Percentiles rank a stretch among this genome's conserved stretches.
Conservation (phyloP, 1,284 basidiomycete species). For the Ustanciosporium gigantosporum region DNA sequence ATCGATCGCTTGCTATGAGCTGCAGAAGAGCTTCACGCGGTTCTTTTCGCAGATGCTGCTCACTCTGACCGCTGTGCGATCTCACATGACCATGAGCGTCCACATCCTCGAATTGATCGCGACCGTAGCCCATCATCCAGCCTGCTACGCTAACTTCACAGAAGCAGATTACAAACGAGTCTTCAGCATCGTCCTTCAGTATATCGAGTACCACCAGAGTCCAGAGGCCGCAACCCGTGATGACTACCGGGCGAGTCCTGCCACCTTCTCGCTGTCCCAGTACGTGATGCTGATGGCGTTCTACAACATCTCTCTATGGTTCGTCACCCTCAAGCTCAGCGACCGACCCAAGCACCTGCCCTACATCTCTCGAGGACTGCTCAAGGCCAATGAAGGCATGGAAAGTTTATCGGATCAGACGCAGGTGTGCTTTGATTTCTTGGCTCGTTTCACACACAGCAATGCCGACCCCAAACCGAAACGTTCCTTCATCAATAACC, state of each 20-base stretch:
- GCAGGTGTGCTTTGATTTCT: slow-evolving; percentile 97
- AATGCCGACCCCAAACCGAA: slow-evolving; percentile 90
- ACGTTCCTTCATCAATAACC: slow-evolving; percentile 75
- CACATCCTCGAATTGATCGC: slow-evolving; percentile 93
- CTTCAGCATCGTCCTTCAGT: slow-evolving; percentile 91
- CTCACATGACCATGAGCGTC: slow-evolving; percentile 87
- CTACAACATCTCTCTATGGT: slow-evolving; percentile 93
- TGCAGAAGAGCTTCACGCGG: slow-evolving; percentile 81
- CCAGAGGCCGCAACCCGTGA: slow-evolving; percentile 48
- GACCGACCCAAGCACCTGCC: slow-evolving; percentile 81
- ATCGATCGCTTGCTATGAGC: slow-evolving; percentile 84
- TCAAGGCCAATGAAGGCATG: slow-evolving; percentile 82
- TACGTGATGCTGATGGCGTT: slow-evolving; percentile 93
- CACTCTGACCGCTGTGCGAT: slow-evolving; percentile 91
- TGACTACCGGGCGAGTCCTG: slow-evolving; percentile 51
- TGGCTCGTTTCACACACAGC: slow-evolving; percentile 90
- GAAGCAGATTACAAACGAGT: slow-evolving; percentile 90
- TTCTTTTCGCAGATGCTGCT: slow-evolving; percentile 77
- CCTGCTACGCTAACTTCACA: slow-evolving; percentile 87
- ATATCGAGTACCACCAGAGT: slow-evolving; percentile 73
- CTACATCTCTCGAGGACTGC: slow-evolving; percentile 83
- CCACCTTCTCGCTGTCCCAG: slow-evolving; percentile 84
- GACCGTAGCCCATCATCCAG: slow-evolving; percentile 78
- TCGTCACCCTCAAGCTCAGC: slow-evolving; percentile 81
- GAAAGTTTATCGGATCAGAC: slow-evolving; percentile 81